These are phyloP conservation scores for Lactarius sanguifluus DNA, from an alignment of 768 basidiomycete species.

Conservation along the genomic window DNA sequence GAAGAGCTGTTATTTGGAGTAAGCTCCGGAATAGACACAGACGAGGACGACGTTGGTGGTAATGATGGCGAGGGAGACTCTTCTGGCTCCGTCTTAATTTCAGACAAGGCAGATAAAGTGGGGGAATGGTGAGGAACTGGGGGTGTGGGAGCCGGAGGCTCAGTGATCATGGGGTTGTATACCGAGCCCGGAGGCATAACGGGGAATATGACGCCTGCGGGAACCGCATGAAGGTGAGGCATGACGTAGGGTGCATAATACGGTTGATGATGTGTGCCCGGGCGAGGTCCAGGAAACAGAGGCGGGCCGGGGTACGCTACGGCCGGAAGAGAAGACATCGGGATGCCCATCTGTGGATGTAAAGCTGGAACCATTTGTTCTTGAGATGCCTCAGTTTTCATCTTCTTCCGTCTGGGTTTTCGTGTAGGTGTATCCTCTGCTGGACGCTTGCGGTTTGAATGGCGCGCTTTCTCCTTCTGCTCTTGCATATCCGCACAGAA, in stretches of 20 bases:
- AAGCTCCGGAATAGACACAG: constrained; percentile 28
- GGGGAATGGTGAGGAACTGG: constrained; percentile 18
- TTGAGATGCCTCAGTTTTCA: constrained; percentile 24
- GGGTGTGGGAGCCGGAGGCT: constrained; percentile 21
- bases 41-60: constrained; percentile 26
- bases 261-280: constrained; percentile 67
- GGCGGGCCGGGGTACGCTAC: constrained; percentile 34
- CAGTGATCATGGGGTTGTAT: constrained; percentile 36
- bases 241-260: constrained; percentile 47
- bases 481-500: constrained; percentile 45
- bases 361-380: constrained; percentile 10
- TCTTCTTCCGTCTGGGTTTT: constrained; percentile 37
- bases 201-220: constrained; percentile 72
- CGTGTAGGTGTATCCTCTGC: constrained; percentile 29
- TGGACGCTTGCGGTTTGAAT: constrained; percentile 25
- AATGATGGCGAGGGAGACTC: constrained; percentile 27
- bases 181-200: constrained; percentile 58
- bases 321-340: constrained; percentile 29
- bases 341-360: constrained; percentile 25
- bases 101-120: constrained; percentile 20
- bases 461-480: constrained; percentile 32
- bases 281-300: constrained; percentile 33
- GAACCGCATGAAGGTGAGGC: constrained; percentile 46
- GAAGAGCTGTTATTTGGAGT: constrained; percentile 32
- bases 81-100: constrained; percentile 23